phyloP scores from a whole-genome alignment of 2,329 filamentous ascomycete species.

The Byssothecium circinans region DNA sequence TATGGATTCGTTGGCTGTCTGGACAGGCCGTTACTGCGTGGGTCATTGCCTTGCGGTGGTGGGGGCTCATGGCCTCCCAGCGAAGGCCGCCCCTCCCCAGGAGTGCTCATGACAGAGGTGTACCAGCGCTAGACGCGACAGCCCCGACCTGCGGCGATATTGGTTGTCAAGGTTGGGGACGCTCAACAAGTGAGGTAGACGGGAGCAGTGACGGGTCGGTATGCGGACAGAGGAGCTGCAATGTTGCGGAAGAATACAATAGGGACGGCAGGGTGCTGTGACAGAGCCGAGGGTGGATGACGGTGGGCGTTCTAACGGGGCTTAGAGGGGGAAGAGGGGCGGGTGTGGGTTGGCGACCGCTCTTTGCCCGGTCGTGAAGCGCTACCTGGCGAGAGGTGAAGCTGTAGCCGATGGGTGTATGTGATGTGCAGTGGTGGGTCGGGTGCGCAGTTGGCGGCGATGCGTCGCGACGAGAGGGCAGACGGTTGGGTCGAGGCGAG shows the following conservation, averaged over 20 bases:
- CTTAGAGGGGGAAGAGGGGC: conserved; percentile 9
- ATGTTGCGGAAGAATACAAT: neutral
- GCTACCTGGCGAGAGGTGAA: conserved; percentile 5
- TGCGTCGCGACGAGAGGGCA: conserved; percentile 19
- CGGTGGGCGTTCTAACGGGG: neutral
- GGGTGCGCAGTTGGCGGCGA: conserved; percentile 15
- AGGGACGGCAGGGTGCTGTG: neutral
- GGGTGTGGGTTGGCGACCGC: conserved; percentile 17
- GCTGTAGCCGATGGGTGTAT: conserved; percentile 1
- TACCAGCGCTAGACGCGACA: conserved; percentile 24
- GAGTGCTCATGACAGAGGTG: conserved; percentile 35
- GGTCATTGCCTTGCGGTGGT: conserved; percentile 33
- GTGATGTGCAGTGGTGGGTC: conserved; percentile 4
- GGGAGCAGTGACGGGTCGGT: conserved; percentile 6
- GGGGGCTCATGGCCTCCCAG: conserved; percentile 35
- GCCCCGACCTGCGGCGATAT: conserved; percentile 4
- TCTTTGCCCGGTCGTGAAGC: conserved; percentile 13
- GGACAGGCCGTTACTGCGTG: conserved; percentile 30
- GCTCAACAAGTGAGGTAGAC: conserved; percentile 10
- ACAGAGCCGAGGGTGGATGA: neutral
- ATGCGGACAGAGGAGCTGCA: neutral
- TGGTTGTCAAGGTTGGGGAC: neutral
- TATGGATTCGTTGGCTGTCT: conserved; percentile 34
- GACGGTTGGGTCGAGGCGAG: conserved; percentile 7
- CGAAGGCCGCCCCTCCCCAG: conserved; percentile 39